These are phyloP conservation scores for Plasmodium adleri DNA, from an alignment of 169 alveolate genomes.

Conservation along the genomic window DNA sequence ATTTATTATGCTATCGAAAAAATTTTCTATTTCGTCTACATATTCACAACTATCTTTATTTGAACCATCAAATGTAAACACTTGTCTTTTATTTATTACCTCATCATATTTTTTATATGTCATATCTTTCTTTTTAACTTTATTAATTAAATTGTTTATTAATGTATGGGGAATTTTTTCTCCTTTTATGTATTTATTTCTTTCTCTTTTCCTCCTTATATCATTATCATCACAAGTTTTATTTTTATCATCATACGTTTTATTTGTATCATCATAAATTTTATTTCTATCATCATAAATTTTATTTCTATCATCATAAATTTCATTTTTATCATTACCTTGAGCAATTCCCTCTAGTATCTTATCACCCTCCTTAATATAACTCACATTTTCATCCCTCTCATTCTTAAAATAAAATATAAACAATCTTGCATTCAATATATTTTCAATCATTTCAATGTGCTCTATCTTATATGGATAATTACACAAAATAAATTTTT, in stretches of 20 bases:
- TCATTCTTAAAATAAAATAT: conserved; percentile 26
- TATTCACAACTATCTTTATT: not conserved
- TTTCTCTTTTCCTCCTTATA: too few species aligned
- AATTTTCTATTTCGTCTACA: not conserved
- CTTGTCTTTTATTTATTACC: not conserved
- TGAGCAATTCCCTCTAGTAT: not conserved
- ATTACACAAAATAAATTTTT: conserved; percentile 50
- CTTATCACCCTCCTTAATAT: conserved; percentile 12
- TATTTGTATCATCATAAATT: not conserved
- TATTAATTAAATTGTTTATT: too few species aligned
- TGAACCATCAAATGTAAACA: conserved; percentile 23
- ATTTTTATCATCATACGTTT: not conserved
- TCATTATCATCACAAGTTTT: not conserved
- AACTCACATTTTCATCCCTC: not conserved
- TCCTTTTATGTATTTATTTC: too few species aligned
- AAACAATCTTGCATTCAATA: conserved; percentile 7
- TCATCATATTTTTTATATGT: not conserved
- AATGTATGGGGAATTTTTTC: too few species aligned
- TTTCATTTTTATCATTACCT: not conserved
- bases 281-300: not conserved
- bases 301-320: not conserved
- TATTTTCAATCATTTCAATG: conserved; percentile 8
- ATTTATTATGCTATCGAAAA: conserved; percentile 8
- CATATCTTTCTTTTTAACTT: too few species aligned
- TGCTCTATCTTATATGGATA: conserved; percentile 18